Conservation (phyloP, 805 yeast genomes). For the Spencermartinsiella europaea region DNA sequence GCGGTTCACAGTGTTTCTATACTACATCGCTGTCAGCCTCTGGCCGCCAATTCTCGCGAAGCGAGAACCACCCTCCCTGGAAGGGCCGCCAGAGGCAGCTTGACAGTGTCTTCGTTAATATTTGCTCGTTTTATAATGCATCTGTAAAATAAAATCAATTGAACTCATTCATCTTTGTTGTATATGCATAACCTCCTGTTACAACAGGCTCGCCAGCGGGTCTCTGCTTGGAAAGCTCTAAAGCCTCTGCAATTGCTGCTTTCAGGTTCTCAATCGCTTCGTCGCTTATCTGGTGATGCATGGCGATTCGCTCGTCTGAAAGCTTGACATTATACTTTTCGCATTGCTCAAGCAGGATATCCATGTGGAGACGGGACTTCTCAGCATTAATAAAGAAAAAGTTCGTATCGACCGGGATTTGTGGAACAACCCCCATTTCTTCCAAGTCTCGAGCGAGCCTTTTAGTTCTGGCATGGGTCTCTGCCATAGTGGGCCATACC, state of each 20-base stretch:
- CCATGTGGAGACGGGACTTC: constrained; percentile 51
- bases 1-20: too few species aligned
- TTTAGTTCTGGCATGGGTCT: constrained; percentile 48
- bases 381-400: constrained; percentile 74
- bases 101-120: too few species aligned
- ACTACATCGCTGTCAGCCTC: too few species aligned
- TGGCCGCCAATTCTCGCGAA: too few species aligned
- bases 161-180: not conserved
- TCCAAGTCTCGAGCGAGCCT: constrained; percentile 38
- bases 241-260: constrained; percentile 4
- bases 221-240: constrained; percentile 4
- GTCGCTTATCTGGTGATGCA: constrained; percentile 63
- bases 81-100: too few species aligned
- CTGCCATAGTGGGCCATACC: constrained; percentile 53
- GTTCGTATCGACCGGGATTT: constrained; percentile 76
- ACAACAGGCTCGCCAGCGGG: not conserved
- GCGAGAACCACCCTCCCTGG: too few species aligned
- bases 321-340: constrained; percentile 56
- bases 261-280: constrained; percentile 44
- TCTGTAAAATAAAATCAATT: too few species aligned
- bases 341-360: constrained; percentile 48
- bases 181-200: not conserved
- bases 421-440: constrained; percentile 47
- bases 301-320: constrained; percentile 72
- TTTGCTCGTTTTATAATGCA: too few species aligned